Conservation (phyloP, 2,329 filamentous ascomycete species). For the Ceratocystis lukuohia region DNA sequence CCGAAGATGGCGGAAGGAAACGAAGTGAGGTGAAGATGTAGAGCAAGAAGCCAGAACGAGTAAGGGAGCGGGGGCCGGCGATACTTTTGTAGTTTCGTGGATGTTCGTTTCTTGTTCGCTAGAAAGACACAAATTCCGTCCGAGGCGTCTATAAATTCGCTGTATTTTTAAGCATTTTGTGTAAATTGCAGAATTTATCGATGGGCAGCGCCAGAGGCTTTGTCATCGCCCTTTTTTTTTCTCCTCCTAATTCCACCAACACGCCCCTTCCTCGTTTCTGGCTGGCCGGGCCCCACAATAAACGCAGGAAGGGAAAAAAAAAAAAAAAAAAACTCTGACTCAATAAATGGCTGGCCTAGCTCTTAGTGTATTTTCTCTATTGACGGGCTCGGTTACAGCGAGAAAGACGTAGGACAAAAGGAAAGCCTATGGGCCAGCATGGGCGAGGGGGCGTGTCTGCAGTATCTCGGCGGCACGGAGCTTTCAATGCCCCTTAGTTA, state of each 20-base stretch:
- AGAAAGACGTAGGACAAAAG: background rate
- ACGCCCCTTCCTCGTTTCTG: background rate
- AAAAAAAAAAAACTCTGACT: constrained; percentile 7
- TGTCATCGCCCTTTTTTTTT: background rate
- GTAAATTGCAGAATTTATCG: background rate
- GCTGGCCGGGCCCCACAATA: background rate
- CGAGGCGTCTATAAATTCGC: background rate
- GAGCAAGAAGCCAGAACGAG: background rate
- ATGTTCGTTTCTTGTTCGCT: background rate
- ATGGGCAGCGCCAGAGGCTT: background rate
- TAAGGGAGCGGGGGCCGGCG: background rate
- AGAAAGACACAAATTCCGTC: background rate
- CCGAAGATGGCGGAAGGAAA: background rate
- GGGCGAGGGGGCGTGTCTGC: background rate
- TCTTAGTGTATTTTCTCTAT: background rate
- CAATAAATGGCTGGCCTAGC: background rate
- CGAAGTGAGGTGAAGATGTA: background rate
- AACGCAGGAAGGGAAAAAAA: background rate
- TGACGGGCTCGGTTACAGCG: background rate
- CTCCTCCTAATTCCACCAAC: background rate
- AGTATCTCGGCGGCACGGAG: background rate
- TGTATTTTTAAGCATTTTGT: background rate
- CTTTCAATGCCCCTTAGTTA: background rate
- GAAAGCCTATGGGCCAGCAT: background rate
- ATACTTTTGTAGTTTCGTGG: constrained; percentile 4